These are phyloP conservation scores for Alternaria atra DNA, from an alignment of 2,329 filamentous ascomycete species.

Conservation along the genomic window DNA sequence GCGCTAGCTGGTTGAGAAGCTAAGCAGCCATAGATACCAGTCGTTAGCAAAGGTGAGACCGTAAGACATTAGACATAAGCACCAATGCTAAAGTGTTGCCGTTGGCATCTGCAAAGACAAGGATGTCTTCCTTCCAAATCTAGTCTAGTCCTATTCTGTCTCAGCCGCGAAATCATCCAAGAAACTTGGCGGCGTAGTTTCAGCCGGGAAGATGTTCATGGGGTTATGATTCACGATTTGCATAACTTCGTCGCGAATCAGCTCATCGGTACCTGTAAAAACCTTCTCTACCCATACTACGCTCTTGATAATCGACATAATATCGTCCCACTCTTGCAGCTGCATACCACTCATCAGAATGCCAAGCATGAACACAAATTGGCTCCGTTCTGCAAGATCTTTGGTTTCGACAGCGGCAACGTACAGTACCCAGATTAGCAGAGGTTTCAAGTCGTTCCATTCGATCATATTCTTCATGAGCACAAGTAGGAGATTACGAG, in stretches of 20 bases:
- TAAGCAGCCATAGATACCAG: neutral
- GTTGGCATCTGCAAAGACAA: conserved; percentile 19
- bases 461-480: conserved; percentile 34
- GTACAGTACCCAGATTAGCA: conserved; percentile 40
- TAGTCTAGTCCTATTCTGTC: conserved; percentile 20
- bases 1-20: neutral
- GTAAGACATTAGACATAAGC: neutral
- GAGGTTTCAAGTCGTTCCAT: conserved; percentile 40
- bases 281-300: conserved; percentile 45
- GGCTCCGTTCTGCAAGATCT: conserved; percentile 33
- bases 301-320: conserved; percentile 36
- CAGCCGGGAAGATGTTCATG: conserved; percentile 10
- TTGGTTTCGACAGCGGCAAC: conserved; percentile 39
- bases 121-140: conserved; percentile 20
- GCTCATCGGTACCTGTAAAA: conserved; percentile 32
- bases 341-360: conserved; percentile 36
- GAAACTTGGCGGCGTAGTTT: conserved; percentile 6
- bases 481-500: conserved; percentile 31
- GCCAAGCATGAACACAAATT: conserved; percentile 39
- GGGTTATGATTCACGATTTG: conserved; percentile 24
- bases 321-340: conserved; percentile 30
- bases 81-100: neutral
- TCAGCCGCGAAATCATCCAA: conserved; percentile 14
- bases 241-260: conserved; percentile 40
- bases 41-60: no score